A percentile compares a stretch with the other conserved stretches of the same genome.
Conservation (phyloP, 306 rosid species). For the Cotoneaster glaucophyllus region DNA sequence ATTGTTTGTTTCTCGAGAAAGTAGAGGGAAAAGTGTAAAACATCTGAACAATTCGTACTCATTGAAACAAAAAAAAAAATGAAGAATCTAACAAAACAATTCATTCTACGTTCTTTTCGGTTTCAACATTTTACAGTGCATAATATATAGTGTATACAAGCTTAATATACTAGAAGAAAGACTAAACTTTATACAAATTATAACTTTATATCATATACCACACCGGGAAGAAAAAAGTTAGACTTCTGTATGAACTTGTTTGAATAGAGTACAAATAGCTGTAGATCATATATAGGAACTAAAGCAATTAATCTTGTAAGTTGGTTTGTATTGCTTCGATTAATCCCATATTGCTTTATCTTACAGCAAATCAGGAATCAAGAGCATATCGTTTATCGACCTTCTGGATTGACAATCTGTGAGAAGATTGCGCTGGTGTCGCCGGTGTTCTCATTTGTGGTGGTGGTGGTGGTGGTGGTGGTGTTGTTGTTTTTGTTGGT, state of each 20-base stretch:
- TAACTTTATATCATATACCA: conserved; percentile 11
- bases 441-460: not conserved
- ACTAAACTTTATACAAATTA: not conserved
- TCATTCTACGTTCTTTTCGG: not conserved
- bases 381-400: conserved; percentile 15
- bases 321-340: not conserved
- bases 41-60: not conserved
- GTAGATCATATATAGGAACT: not conserved
- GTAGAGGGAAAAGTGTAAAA: not conserved
- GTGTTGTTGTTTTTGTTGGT: not conserved
- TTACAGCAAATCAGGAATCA: not conserved
- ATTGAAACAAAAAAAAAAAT: not conserved
- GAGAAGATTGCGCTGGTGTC: conserved; percentile 34
- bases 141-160: not conserved
- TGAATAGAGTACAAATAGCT: conserved; percentile 5
- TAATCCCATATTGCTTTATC: conserved; percentile 1
- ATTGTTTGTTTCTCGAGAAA: not conserved
- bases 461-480: not conserved
- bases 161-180: not conserved
- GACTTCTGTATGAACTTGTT: conserved; percentile 1
- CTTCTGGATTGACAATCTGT: conserved; percentile 40
- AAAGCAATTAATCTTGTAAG: not conserved
- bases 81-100: not conserved
- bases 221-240: conserved; percentile 17
- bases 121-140: not conserved